A percentile compares a stretch with the other conserved stretches of the same genome.
Evolutionary conservation across 768 basidiomycete genomes (phyloP).

Genomic region (Leucosporidium creatinivorum): DNA sequence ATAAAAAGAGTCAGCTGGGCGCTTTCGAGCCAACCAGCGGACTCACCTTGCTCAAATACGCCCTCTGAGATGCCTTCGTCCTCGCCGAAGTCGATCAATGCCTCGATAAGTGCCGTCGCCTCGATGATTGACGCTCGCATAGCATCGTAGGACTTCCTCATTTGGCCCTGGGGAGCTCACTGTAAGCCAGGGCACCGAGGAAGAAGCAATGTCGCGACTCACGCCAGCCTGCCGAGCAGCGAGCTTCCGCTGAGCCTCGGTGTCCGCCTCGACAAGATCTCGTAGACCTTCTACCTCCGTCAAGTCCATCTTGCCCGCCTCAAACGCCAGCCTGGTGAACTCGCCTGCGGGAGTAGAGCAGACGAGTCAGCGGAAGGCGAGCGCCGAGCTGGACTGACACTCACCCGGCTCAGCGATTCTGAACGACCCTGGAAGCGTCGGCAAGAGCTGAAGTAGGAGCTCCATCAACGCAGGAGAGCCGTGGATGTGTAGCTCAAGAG

Average conservation of each 20-base stretch:
- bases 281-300: conserved; percentile 83
- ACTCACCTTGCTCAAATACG: conserved; percentile 47
- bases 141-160: conserved; percentile 55
- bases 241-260: conserved; percentile 67
- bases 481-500: conserved; percentile 77
- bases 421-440: conserved; percentile 50
- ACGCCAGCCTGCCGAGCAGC: conserved; percentile 66
- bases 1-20: too few species aligned
- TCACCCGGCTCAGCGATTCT: conserved; percentile 67
- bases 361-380: neutral
- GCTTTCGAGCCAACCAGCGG: too few species aligned
- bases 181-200: neutral
- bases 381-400: neutral
- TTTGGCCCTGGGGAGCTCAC: conserved; percentile 51
- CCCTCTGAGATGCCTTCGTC: conserved; percentile 82
- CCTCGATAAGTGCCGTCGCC: conserved; percentile 72
- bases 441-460: conserved; percentile 58
- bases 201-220: conserved; percentile 39
- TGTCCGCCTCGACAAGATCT: conserved; percentile 82
- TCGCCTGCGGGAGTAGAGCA: conserved; percentile 49
- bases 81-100: conserved; percentile 88
- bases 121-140: conserved; percentile 61
- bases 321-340: conserved; percentile 76
- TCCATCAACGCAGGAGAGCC: conserved; percentile 74
- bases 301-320: conserved; percentile 71